A percentile compares a stretch with the other conserved stretches of the same genome.
phyloP scores from a whole-genome alignment of 1,284 basidiomycete genomes.

The Hypsizygus ulmarius region DNA sequence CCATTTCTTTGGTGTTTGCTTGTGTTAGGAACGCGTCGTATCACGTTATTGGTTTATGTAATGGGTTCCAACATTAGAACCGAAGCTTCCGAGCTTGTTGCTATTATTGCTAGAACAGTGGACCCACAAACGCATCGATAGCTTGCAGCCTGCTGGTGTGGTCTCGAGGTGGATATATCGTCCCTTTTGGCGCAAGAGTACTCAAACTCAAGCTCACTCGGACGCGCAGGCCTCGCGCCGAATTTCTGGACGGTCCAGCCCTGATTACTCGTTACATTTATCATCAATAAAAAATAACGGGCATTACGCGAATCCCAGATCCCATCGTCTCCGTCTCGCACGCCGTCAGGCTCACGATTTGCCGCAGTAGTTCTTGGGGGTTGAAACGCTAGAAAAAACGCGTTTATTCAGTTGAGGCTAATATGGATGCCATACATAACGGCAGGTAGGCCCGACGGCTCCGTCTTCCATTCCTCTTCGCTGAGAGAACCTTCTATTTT shows the following conservation, averaged over 20 bases:
- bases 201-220: too few relatives aligned
- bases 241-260: background rate
- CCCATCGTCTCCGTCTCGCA: background rate
- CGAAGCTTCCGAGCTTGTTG: too few relatives aligned
- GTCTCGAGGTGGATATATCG: too few relatives aligned
- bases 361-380: background rate
- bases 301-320: conserved; percentile 1
- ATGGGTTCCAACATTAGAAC: too few relatives aligned
- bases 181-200: too few relatives aligned
- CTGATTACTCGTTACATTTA: conserved; percentile 1
- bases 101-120: too few relatives aligned
- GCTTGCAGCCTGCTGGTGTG: too few relatives aligned
- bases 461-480: background rate
- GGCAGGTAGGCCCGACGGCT: background rate
- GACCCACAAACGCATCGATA: too few relatives aligned
- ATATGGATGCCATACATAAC: background rate
- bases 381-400: conserved; percentile 11
- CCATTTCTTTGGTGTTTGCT: too few relatives aligned
- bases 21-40: too few relatives aligned
- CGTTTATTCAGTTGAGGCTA: background rate
- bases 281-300: conserved; percentile 5
- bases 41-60: too few relatives aligned
- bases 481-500: background rate
- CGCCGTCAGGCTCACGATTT: background rate
- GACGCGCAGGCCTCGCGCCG: background rate